Evolutionary conservation across 1,139 yeast genomes (phyloP).

Genomic region (Geotrichum siamense): DNA sequence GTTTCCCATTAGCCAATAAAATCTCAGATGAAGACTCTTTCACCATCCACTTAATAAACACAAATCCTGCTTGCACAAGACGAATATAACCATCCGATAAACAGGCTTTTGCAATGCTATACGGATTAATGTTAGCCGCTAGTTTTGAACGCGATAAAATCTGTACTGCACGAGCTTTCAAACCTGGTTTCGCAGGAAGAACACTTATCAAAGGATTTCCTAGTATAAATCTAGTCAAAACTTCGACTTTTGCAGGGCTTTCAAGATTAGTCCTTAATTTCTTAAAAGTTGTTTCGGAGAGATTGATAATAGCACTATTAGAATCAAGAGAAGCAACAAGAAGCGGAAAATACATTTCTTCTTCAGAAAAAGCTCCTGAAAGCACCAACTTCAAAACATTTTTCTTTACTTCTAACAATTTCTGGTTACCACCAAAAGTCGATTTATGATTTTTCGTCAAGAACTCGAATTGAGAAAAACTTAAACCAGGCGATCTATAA

Average conservation of each 20-base stretch:
- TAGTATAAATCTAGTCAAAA: conserved; percentile 39
- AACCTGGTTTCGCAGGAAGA: conserved; percentile 47
- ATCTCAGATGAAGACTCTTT: conserved; percentile 22
- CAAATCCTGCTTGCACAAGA: conserved; percentile 47
- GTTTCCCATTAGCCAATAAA: conserved; percentile 21
- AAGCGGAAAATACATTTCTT: conserved; percentile 35
- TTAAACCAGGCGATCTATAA: conserved; percentile 55
- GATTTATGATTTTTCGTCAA: conserved; percentile 66
- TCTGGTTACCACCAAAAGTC: conserved; percentile 43
- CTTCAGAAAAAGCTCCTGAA: conserved; percentile 38
- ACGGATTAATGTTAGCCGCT: conserved; percentile 38
- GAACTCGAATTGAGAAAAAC: conserved; percentile 48
- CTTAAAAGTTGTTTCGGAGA: conserved; percentile 46
- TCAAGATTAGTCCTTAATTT: conserved; percentile 51
- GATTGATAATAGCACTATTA: conserved; percentile 46
- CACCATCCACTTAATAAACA: conserved; percentile 53
- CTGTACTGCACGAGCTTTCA: conserved; percentile 55
- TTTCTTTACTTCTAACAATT: conserved; percentile 38
- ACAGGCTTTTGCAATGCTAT: conserved; percentile 47
- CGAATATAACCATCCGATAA: conserved; percentile 46
- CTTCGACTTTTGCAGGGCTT: conserved; percentile 39
- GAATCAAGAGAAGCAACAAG: conserved; percentile 62
- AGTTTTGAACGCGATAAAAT: conserved; percentile 46
- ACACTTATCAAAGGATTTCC: conserved; percentile 36
- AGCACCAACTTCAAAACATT: conserved; percentile 38